Evolutionary conservation across 352 stramenopile species (phyloP).

Genomic region (Globisporangium abappressorium): DNA sequence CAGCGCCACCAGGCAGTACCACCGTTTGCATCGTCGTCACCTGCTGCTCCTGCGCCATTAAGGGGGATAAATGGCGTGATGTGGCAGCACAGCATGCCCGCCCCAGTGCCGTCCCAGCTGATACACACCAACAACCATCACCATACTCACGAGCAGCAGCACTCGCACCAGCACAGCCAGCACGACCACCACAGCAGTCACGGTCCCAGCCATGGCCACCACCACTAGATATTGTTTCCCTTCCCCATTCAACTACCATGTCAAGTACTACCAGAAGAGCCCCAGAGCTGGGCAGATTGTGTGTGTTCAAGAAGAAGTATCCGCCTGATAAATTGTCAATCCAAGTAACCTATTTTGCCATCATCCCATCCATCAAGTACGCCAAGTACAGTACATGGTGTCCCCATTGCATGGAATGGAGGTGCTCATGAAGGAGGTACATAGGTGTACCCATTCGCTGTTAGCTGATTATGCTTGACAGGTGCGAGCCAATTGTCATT

Average conservation of each 20-base stretch:
- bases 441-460: neutral
- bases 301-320: conserved; percentile 2
- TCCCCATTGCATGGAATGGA: neutral
- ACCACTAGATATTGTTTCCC: conserved; percentile 3
- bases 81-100: conserved; percentile 4
- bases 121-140: neutral
- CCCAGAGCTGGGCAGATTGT: neutral
- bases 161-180: neutral
- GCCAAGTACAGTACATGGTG: neutral
- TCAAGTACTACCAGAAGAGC: neutral
- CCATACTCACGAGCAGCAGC: neutral
- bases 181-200: neutral
- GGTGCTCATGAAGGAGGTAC: neutral
- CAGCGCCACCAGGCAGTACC: neutral
- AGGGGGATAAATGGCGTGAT: neutral
- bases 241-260: neutral
- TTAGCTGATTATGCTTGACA: neutral
- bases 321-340: neutral
- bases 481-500: neutral
- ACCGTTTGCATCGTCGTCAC: neutral
- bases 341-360: conserved; percentile 10
- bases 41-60: neutral
- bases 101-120: neutral
- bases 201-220: conserved; percentile 2
- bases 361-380: neutral